Percentiles rank a stretch among this genome's conserved stretches.
These are phyloP conservation scores for Coemansia sp. DNA, from an alignment of 192 early-diverging fungal genomes.

Conservation along the genomic window DNA sequence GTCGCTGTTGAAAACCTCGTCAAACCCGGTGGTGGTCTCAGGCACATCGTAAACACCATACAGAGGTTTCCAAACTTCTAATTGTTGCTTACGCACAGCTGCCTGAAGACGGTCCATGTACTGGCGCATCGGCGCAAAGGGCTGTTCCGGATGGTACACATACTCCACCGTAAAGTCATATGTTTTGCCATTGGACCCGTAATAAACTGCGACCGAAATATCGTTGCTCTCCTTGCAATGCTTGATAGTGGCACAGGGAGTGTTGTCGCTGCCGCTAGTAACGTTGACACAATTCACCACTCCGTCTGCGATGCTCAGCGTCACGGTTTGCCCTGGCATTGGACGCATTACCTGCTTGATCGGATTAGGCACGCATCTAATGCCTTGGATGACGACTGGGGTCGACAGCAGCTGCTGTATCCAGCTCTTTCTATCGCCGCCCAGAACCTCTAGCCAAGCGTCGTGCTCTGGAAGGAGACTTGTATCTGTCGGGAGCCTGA, in stretches of 20 bases:
- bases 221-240: neutral
- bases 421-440: constrained; percentile 72
- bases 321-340: constrained; percentile 55
- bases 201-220: neutral
- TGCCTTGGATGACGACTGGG: constrained; percentile 73
- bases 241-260: neutral
- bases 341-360: constrained; percentile 61
- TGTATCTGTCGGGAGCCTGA: neutral
- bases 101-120: neutral
- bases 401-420: constrained; percentile 74
- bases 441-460: constrained; percentile 68
- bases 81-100: neutral
- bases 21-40: neutral
- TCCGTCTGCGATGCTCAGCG: neutral
- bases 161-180: neutral
- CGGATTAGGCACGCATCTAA: constrained; percentile 59
- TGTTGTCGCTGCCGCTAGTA: neutral
- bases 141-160: constrained; percentile 12
- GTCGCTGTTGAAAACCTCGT: neutral
- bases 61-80: constrained; percentile 7
- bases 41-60: neutral
- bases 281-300: neutral
- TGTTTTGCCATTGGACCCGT: neutral
- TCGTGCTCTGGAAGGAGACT: constrained; percentile 7
- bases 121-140: constrained; percentile 13